Evolutionary conservation across 345 rosid genomes (phyloP), one percentile per base, ranked within the genome.

Genomic region (Linum tenue): DNA sequence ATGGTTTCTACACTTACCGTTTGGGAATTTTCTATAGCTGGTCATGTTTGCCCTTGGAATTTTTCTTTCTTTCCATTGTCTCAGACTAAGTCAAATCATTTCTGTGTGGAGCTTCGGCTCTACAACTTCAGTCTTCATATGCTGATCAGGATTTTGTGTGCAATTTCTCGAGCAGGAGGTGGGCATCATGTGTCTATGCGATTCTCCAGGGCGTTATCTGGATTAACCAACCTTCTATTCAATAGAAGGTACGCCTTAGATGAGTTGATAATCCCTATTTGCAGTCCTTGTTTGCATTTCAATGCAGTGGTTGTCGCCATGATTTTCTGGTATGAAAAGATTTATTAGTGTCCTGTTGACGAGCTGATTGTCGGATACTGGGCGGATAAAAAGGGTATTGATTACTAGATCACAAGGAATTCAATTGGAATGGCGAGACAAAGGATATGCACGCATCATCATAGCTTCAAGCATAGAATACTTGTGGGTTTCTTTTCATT

Each of bases 181-280:
- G 9, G 50, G 50, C 78, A 68, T 44, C 86, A 73, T 69, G 84
- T 80, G 11, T 83, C 96, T 0, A 78, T 92, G 92, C 86, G 82
- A 66, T 74, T 80, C 22, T 79, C 87, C 11, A 82, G 86, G 75
- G 74, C 78, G 11, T 64, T 92, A 63, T 83, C 90, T 38, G 82
- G 87, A 71, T 65, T 90, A 72, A 76, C 97, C 60, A 71, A 80
- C 73, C 71, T 92, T 64, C 67, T 92, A 7, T 92, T 85, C 69
- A 89, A 81, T 75, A 82, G 78, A 86, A 85, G 95, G 98, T 87
- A 81, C 55, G 72, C 5, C 56, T 7, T 3, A 41, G 10, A 15
- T 15, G 15, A 3, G 40, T 38, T 44, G 15, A 22, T 22, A 22
- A 22, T 22, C 31, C 31, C 31, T 22, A 22, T 40, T 9, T 68